Evolutionary conservation across 352 stramenopile genomes (phyloP).

Genomic region (Halophytophthora polymorphica): DNA sequence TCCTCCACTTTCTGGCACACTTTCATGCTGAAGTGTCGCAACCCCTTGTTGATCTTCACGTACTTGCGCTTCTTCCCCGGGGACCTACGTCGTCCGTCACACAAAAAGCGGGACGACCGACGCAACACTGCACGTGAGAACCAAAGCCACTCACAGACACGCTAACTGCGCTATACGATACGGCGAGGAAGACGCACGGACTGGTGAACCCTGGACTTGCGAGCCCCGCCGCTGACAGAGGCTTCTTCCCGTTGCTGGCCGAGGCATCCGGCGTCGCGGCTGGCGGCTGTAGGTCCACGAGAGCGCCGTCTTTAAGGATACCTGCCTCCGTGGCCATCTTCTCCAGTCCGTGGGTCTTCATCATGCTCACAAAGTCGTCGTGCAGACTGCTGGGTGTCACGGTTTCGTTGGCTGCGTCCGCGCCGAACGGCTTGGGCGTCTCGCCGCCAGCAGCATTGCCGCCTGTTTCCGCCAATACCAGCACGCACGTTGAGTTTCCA

Average conservation of each 20-base stretch:
- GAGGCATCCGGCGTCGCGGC: conserved; percentile 9
- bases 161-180: not conserved
- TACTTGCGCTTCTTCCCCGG: conserved; percentile 78
- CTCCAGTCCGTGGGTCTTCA: conserved; percentile 79
- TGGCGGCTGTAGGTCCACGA: conserved; percentile 50
- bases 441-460: conserved; percentile 15
- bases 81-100: conserved; percentile 22
- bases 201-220: conserved; percentile 55
- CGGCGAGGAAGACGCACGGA: conserved; percentile 35
- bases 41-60: conserved; percentile 88
- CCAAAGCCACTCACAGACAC: not conserved
- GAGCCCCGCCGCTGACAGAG: conserved; percentile 3
- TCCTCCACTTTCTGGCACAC: conserved; percentile 97
- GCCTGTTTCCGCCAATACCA: conserved; percentile 1
- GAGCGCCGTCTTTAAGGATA: conserved; percentile 66
- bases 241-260: conserved; percentile 15
- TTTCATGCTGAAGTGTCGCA: conserved; percentile 95
- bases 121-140: not conserved
- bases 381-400: conserved; percentile 75
- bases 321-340: conserved; percentile 81
- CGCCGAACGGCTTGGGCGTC: conserved; percentile 31
- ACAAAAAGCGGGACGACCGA: conserved; percentile 4
- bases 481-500: not conserved
- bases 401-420: conserved; percentile 27
- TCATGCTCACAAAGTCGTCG: conserved; percentile 86